These are phyloP conservation scores for Coccomyxa sp. DNA, from an alignment of 139 green algal species.

Conservation along the genomic window DNA sequence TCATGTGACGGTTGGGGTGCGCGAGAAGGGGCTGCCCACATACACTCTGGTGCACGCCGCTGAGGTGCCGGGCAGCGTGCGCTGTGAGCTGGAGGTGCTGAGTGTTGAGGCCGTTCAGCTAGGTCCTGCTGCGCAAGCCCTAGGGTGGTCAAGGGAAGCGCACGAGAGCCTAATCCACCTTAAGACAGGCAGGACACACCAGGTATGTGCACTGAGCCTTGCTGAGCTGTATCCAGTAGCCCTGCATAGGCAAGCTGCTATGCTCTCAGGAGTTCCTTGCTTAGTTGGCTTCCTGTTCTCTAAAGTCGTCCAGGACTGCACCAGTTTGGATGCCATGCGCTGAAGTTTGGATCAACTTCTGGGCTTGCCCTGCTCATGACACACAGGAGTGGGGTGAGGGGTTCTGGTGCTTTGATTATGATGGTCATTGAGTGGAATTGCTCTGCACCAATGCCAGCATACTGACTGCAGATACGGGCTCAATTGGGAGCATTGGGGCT, in stretches of 20 bases:
- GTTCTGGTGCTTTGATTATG: too few relatives aligned
- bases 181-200: conserved; percentile 76
- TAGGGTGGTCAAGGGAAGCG: conserved; percentile 26
- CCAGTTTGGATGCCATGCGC: background rate
- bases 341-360: too few relatives aligned
- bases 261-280: too few relatives aligned
- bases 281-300: background rate
- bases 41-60: conserved; percentile 38
- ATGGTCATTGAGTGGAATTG: background rate
- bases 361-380: too few relatives aligned
- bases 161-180: conserved; percentile 62
- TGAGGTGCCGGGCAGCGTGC: conserved; percentile 5
- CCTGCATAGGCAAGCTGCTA: too few relatives aligned
- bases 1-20: conserved; percentile 21
- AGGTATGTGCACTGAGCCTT: conserved; percentile 8
- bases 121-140: background rate
- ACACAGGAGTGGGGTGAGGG: too few relatives aligned
- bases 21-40: conserved; percentile 24
- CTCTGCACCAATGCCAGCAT: background rate
- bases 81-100: conserved; percentile 47
- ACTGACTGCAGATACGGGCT: conserved; percentile 56
- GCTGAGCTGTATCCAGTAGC: too few relatives aligned
- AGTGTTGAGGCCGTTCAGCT: conserved; percentile 20
- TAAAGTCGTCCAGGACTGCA: background rate
- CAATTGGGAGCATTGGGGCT: conserved; percentile 65